A percentile compares a stretch with the other conserved stretches of the same genome.
Evolutionary conservation across 2,329 filamentous ascomycete genomes (phyloP).

Genomic region (Venturia pyrina): DNA sequence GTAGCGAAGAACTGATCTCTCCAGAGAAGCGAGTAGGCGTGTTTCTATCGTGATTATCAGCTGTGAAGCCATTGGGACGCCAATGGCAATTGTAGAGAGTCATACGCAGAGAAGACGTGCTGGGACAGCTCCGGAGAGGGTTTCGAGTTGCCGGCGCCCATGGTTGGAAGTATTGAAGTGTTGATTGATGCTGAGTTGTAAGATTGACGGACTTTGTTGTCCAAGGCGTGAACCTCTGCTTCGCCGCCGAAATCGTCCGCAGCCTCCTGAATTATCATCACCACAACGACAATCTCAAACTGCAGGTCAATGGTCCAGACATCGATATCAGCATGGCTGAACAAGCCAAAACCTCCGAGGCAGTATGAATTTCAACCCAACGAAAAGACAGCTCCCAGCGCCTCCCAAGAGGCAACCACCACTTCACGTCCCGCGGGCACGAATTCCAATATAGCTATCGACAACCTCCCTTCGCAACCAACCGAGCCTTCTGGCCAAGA

Average conservation of each 20-base stretch:
- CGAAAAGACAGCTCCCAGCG: conserved; percentile 17
- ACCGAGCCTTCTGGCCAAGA: conserved; percentile 2
- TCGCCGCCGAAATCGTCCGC: not conserved
- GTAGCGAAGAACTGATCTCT: conserved; percentile 71
- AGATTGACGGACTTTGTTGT: not conserved
- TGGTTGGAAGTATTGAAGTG: conserved; percentile 21
- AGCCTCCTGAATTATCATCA: not conserved
- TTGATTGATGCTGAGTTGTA: not conserved
- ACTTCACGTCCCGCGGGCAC: conserved; percentile 19
- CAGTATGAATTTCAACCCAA: not conserved
- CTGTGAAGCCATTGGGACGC: not conserved
- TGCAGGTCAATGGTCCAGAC: conserved; percentile 31
- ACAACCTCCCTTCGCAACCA: not conserved
- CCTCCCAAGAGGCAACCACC: conserved; percentile 5
- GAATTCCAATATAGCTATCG: not conserved
- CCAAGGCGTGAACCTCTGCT: not conserved
- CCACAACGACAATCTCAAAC: not conserved
- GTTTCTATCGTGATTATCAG: conserved; percentile 32
- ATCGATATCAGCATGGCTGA: conserved; percentile 37
- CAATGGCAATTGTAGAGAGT: conserved; percentile 12
- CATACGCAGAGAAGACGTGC: conserved; percentile 54
- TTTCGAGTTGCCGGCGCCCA: conserved; percentile 56
- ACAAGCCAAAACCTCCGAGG: conserved; percentile 28
- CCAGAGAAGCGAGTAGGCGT: conserved; percentile 65
- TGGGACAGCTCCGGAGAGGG: conserved; percentile 42